Conservation (phyloP, 768 basidiomycete species). For the Tulasnella sp. region DNA sequence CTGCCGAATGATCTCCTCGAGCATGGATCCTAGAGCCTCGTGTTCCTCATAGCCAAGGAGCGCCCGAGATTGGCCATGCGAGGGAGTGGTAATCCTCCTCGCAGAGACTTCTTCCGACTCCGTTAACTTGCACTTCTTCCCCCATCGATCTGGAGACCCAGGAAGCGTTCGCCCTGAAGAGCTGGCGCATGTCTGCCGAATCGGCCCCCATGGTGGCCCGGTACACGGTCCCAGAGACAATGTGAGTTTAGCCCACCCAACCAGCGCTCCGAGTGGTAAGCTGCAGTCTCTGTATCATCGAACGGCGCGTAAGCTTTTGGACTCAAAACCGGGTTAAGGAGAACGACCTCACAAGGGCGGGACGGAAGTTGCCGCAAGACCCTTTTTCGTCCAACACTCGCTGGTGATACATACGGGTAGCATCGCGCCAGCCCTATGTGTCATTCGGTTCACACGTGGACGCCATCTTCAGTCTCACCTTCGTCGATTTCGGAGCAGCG, state of each 20-base stretch:
- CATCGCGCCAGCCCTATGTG: conserved; percentile 60
- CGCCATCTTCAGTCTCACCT: conserved; percentile 57
- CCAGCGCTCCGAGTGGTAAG: conserved; percentile 81
- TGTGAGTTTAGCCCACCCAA: conserved; percentile 64
- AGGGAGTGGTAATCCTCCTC: not conserved
- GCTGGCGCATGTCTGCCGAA: conserved; percentile 60
- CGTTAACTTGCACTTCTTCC: conserved; percentile 37
- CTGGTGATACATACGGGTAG: conserved; percentile 54
- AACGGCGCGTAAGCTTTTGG: conserved; percentile 40
- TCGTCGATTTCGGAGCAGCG: conserved; percentile 63
- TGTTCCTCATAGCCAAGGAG: not conserved
- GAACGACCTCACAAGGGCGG: conserved; percentile 42
- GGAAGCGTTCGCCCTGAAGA: conserved; percentile 61
- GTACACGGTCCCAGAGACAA: conserved; percentile 75
- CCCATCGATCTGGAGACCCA: conserved; percentile 41
- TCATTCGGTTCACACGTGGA: conserved; percentile 79
- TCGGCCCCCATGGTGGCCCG: conserved; percentile 61
- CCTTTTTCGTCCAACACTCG: conserved; percentile 52
- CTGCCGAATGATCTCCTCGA: conserved; percentile 1
- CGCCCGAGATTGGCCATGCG: not conserved
- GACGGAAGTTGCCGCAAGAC: conserved; percentile 52
- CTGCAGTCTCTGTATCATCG: conserved; percentile 87
- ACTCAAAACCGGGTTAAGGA: not conserved
- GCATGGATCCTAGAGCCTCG: not conserved
- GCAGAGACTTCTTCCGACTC: not conserved